Conservation (phyloP, 148 eudicot genomes). For the Oxyria digyna region DNA sequence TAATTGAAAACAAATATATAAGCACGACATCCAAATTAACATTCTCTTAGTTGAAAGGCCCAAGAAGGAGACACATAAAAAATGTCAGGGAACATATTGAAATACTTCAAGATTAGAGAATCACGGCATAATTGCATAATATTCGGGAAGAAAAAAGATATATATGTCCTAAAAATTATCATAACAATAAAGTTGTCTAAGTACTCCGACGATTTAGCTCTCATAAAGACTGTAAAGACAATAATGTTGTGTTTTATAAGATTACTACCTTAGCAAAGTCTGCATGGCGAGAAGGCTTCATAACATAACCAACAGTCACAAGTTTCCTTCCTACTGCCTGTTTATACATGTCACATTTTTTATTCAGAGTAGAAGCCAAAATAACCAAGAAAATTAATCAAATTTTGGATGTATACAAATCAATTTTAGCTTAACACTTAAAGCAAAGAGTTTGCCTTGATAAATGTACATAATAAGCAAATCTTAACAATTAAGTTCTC, state of each 20-base stretch:
- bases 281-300: conserved; percentile 90
- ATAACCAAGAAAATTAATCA: background rate
- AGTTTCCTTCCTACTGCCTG: conserved; percentile 38
- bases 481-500: background rate
- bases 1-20: background rate
- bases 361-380: background rate
- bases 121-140: background rate
- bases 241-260: background rate
- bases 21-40: background rate
- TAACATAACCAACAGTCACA: conserved; percentile 60
- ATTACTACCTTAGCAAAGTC: conserved; percentile 87
- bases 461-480: background rate
- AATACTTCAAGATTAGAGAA: background rate
- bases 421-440: background rate
- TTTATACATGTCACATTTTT: background rate
- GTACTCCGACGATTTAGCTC: background rate
- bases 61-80: background rate
- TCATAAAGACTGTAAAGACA: background rate
- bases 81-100: background rate
- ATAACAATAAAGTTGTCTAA: background rate
- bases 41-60: background rate
- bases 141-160: background rate
- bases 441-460: background rate
- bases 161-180: background rate
- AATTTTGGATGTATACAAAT: background rate